phyloP scores from a whole-genome alignment of 305 asterid species.

The Fraxinus baroniana region DNA sequence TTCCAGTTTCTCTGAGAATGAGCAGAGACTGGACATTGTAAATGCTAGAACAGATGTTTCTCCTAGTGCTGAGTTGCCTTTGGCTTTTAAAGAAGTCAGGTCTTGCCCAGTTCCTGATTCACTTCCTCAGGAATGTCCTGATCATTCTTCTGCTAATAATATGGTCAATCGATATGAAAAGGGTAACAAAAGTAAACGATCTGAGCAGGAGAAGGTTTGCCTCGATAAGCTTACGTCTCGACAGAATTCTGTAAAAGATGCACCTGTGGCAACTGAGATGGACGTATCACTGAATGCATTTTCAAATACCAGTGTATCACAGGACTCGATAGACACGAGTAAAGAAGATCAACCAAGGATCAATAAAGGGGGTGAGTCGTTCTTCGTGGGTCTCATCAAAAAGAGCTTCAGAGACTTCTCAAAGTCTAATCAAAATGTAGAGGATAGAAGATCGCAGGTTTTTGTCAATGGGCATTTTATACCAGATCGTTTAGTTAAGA shows the following conservation, averaged over 20 bases:
- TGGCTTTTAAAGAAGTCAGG: slow-evolving; percentile 30
- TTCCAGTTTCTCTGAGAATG: slow-evolving; percentile 49
- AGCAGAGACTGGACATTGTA: slow-evolving; percentile 41
- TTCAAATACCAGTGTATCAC: slow-evolving; percentile 52
- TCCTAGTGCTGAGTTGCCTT: slow-evolving; percentile 34
- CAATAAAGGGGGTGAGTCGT: slow-evolving; percentile 69
- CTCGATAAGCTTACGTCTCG: slow-evolving; percentile 47
- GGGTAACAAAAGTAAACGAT: slow-evolving; percentile 42
- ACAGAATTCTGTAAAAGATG: slow-evolving; percentile 57
- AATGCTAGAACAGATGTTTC: slow-evolving; percentile 39
- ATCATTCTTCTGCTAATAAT: slow-evolving; percentile 38
- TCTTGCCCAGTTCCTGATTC: neutral
- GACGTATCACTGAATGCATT: slow-evolving; percentile 55
- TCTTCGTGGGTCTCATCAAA: slow-evolving; percentile 65
- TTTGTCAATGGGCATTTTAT: slow-evolving; percentile 67
- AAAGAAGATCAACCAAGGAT: slow-evolving; percentile 51
- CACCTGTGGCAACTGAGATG: slow-evolving; percentile 58
- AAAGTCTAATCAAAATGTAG: slow-evolving; percentile 50
- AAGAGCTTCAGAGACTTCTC: slow-evolving; percentile 64
- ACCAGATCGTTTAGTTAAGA: slow-evolving; percentile 64
- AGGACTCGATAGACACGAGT: slow-evolving; percentile 50
- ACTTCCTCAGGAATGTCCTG: slow-evolving; percentile 10
- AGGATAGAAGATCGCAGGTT: slow-evolving; percentile 52
- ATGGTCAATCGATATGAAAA: slow-evolving; percentile 37
- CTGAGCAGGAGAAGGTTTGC: slow-evolving; percentile 42